Percentiles rank a stretch among this genome's conserved stretches.
Evolutionary conservation across 257 asterid genomes (phyloP).

Genomic region (Ilex asprella): DNA sequence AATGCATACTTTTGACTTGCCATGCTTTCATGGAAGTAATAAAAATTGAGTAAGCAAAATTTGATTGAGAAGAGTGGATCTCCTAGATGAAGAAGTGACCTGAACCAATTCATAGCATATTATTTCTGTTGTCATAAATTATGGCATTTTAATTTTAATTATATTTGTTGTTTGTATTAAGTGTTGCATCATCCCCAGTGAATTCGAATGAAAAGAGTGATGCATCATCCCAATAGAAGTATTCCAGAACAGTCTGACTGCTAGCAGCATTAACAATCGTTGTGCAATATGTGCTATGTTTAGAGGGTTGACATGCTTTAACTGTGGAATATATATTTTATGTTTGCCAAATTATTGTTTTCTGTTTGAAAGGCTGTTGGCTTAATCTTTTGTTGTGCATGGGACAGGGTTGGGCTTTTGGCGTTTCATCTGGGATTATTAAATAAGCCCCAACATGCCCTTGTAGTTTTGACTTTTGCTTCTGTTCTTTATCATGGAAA

Average conservation of each 20-base stretch:
- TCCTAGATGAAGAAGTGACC: conserved; percentile 9
- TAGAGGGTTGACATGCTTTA: background rate
- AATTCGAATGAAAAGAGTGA: background rate
- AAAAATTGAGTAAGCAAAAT: background rate
- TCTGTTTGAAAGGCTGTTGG: conserved; percentile 12
- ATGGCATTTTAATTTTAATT: too few species aligned
- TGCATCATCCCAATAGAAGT: background rate
- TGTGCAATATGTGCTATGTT: background rate
- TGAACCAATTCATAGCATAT: too few species aligned
- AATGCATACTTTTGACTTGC: background rate
- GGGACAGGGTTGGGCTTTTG: conserved; percentile 72
- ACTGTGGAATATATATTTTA: too few species aligned
- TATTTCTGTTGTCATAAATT: too few species aligned
- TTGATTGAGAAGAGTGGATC: conserved; percentile 3
- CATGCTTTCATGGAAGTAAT: background rate
- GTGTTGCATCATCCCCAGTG: background rate
- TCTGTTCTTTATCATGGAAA: conserved; percentile 65
- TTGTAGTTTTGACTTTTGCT: conserved; percentile 70
- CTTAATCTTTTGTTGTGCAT: conserved; percentile 13
- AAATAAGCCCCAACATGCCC: conserved; percentile 53
- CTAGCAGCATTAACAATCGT: background rate
- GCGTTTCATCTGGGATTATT: conserved; percentile 63
- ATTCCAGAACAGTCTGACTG: too few species aligned
- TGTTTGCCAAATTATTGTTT: conserved; percentile 3
- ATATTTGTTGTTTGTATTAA: too few species aligned